phyloP scores from a whole-genome alignment of 805 yeast species.

The Sungouiella blattae region DNA sequence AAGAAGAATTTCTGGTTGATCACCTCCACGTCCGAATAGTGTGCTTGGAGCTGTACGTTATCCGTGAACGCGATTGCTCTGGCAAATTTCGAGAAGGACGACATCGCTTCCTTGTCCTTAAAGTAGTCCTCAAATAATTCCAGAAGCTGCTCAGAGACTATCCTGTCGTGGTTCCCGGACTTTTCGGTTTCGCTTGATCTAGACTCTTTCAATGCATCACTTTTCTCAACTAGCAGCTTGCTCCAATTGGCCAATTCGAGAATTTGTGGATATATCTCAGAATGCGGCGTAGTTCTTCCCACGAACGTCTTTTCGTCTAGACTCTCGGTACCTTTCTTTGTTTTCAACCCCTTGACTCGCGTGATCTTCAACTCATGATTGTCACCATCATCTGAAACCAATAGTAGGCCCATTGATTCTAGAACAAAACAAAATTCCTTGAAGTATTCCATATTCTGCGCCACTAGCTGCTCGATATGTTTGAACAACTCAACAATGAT shows the following conservation, averaged over 20 bases:
- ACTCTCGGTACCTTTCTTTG: constrained; percentile 28
- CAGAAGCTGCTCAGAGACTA: neutral
- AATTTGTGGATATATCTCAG: constrained; percentile 41
- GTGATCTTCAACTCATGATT: constrained; percentile 47
- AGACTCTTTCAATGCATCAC: too few relatives aligned
- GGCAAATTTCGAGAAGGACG: constrained; percentile 17
- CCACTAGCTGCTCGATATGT: constrained; percentile 14
- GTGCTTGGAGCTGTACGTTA: constrained; percentile 19
- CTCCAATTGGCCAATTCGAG: constrained; percentile 47
- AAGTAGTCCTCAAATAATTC: constrained; percentile 1
- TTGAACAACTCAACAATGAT: constrained; percentile 15
- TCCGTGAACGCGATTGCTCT: constrained; percentile 26
- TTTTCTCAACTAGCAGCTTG: constrained; percentile 13
- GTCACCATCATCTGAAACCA: constrained; percentile 39
- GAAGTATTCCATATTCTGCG: constrained; percentile 27
- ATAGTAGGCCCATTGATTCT: constrained; percentile 74
- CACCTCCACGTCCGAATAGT: constrained; percentile 15
- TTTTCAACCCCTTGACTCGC: constrained; percentile 76
- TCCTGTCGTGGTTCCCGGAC: neutral
- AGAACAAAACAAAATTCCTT: constrained; percentile 52
- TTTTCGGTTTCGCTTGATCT: constrained; percentile 1
- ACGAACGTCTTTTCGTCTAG: constrained; percentile 19
- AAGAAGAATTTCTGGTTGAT: constrained; percentile 28
- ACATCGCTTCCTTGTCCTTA: neutral
- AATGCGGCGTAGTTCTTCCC: constrained; percentile 25